These are phyloP conservation scores for Inonotus obliquus DNA, from an alignment of 1,284 basidiomycete genomes.

Conservation along the genomic window DNA sequence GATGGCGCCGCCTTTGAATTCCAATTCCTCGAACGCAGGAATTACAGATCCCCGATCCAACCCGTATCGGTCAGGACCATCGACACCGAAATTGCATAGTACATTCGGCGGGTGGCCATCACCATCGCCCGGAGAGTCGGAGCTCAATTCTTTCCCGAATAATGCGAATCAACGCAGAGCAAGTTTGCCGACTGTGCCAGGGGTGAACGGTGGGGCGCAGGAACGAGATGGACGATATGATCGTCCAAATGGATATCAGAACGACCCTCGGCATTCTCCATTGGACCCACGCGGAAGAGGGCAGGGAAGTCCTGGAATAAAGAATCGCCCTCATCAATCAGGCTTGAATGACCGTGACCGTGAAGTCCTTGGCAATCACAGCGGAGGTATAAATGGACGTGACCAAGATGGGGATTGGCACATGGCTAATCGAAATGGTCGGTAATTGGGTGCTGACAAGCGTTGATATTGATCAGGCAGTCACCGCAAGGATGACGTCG, in stretches of 20 bases:
- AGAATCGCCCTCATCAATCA: not conserved
- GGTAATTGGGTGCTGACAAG: not conserved
- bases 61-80: not conserved
- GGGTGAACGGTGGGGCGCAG: not conserved
- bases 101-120: not conserved
- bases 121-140: not conserved
- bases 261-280: not conserved
- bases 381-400: not conserved
- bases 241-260: not conserved
- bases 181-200: not conserved
- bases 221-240: not conserved
- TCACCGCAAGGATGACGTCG: too few relatives aligned
- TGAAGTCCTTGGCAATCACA: not conserved
- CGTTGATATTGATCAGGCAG: too few relatives aligned
- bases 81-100: not conserved
- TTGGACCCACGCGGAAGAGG: not conserved
- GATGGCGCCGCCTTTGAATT: not conserved
- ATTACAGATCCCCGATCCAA: constrained; percentile 3
- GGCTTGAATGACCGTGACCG: not conserved
- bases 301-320: not conserved
- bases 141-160: not conserved
- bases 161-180: not conserved
- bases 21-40: not conserved
- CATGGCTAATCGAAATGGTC: not conserved
- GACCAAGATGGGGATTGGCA: not conserved